Evolutionary conservation across 495 filamentous ascomycete species (phyloP).

Genomic region (Aspergillus cavernicola): DNA sequence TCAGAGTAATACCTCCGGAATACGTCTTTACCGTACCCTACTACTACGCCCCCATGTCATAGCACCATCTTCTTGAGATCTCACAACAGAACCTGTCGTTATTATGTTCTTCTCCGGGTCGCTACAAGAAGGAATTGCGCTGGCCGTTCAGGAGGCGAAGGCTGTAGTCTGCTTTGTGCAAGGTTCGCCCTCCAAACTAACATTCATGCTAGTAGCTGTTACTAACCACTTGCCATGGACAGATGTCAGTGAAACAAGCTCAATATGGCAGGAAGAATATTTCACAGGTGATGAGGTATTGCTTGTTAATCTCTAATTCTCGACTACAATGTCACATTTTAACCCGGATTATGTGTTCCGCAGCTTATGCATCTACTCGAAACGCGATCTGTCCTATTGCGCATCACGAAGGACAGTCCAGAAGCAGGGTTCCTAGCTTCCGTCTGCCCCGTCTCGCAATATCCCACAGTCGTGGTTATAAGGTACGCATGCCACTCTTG

Average conservation of each 20-base stretch:
- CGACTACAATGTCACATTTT: neutral
- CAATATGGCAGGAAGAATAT: slow-evolving; percentile 72
- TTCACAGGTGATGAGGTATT: slow-evolving; percentile 54
- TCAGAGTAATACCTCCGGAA: neutral
- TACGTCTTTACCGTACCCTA: no score
- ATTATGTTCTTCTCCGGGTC: slow-evolving; percentile 76
- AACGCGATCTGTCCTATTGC: slow-evolving; percentile 60
- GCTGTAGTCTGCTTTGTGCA: slow-evolving; percentile 66
- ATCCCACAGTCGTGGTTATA: slow-evolving; percentile 75
- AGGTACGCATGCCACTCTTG: slow-evolving; percentile 46
- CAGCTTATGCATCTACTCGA: slow-evolving; percentile 48
- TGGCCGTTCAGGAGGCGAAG: slow-evolving; percentile 64
- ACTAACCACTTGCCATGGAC: slow-evolving; percentile 8
- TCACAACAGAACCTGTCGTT: slow-evolving; percentile 11
- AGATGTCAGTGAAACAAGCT: slow-evolving; percentile 66
- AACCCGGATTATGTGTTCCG: neutral
- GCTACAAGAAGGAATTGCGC: slow-evolving; percentile 71
- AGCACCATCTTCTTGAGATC: slow-evolving; percentile 3
- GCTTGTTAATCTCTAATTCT: neutral
- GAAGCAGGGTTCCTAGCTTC: slow-evolving; percentile 79
- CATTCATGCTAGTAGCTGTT: neutral
- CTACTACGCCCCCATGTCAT: no score
- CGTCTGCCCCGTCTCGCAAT: slow-evolving; percentile 69
- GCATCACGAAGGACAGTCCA: slow-evolving; percentile 63
- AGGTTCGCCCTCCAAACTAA: slow-evolving; percentile 40